Percentiles rank a stretch among this genome's conserved stretches.
phyloP scores from a whole-genome alignment of 768 basidiomycete genomes.

The Termitomyces sp. region DNA sequence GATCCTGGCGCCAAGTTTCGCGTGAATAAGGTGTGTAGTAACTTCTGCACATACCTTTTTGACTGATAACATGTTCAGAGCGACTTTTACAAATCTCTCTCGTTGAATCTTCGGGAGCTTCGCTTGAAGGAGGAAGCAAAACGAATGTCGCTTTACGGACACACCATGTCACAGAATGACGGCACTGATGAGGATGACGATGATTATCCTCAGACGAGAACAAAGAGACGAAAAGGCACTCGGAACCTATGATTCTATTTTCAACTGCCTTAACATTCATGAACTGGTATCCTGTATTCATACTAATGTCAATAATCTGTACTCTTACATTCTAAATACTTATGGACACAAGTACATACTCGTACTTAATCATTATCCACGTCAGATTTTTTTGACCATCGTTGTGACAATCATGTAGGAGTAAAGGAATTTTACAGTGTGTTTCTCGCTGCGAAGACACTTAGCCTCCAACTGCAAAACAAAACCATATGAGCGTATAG shows the following conservation, averaged over 20 bases:
- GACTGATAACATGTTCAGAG: constrained; percentile 32
- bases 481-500: too few relatives aligned
- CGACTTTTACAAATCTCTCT: constrained; percentile 64
- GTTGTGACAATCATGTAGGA: background rate
- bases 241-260: constrained; percentile 3
- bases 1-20: constrained; percentile 44
- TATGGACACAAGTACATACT: background rate
- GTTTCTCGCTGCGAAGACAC: background rate
- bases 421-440: background rate
- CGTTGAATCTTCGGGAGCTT: constrained; percentile 50
- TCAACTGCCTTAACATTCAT: background rate
- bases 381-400: background rate
- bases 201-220: constrained; percentile 33
- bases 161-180: constrained; percentile 29
- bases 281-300: background rate
- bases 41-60: background rate
- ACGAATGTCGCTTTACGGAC: constrained; percentile 27
- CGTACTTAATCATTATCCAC: background rate
- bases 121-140: constrained; percentile 56
- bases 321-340: background rate
- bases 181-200: constrained; percentile 50
- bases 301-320: background rate
- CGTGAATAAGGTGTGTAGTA: constrained; percentile 47
- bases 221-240: constrained; percentile 29
- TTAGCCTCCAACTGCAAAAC: too few relatives aligned